Base-by-base conservation (phyloP, 208 protist genomes). In the Trypanosoma scelopori region DNA sequence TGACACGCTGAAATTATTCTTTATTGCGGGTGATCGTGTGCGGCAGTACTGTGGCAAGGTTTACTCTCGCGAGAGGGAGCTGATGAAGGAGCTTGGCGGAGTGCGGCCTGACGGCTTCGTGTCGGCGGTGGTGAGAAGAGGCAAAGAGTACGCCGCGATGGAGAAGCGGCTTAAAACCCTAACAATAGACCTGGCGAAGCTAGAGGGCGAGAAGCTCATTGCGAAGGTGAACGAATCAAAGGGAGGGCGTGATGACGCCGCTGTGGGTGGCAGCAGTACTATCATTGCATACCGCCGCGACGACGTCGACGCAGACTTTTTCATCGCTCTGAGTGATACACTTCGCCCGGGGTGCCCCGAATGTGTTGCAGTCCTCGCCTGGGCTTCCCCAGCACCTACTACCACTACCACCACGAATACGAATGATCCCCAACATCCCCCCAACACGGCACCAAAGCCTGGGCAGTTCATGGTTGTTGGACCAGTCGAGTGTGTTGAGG, bases 401-500 rank as follows among this genome's bases (percentile, higher is more conserved):
- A 20, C 66, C 13, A 55, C n/a, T n/a, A n/a, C n/a, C n/a, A n/a
- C n/a, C n/a, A n/a, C n/a, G n/a, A n/a, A n/a, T n/a, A n/a, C n/a
- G n/a, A n/a, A n/a, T n/a, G n/a, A n/a, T n/a, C n/a, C n/a, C n/a
- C n/a, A n/a, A n/a, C n/a, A 23, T 47, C 15, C 12, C 37, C 11
- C 12, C 2, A 39, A 41, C 20, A 56, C 64, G 12, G 60, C 69
- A 60, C 74, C 77, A 39, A 74, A 80, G 35, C 39, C 46, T 3
- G 88, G 88, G 18, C 88, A 94, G 59, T 65, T 94, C 49, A 71
- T 87, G 55, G 72, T 94, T 57, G 78, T 74, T 3, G 84, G 88
- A 23, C 73, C 79, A 2, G 76, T 53, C 23, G 65, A 67, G 23
- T 42, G 61, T 9, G 62, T 91, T 42, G 79, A 82, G 65, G 35